These are phyloP conservation scores for Physocladia obscura DNA, from an alignment of 192 early-diverging fungal genomes.

Conservation along the genomic window DNA sequence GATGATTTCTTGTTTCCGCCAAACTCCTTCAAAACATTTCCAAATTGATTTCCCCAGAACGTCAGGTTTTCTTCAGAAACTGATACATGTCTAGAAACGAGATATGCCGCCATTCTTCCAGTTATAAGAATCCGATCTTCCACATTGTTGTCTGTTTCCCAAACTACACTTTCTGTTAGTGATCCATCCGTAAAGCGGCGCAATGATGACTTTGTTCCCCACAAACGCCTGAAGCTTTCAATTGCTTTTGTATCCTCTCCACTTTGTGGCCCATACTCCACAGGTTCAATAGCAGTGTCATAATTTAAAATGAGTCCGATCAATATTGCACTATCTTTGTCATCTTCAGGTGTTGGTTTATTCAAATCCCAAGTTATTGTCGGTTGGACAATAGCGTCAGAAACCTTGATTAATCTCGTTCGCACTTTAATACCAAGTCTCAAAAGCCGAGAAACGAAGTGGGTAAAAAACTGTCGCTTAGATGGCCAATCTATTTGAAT, in stretches of 20 bases:
- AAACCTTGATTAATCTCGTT: constrained; percentile 27
- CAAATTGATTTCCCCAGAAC: constrained; percentile 71
- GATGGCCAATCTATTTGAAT: constrained; percentile 41
- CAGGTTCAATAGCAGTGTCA: constrained; percentile 65
- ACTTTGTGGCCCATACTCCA: constrained; percentile 79
- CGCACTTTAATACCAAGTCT: constrained; percentile 42
- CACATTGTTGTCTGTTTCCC: constrained; percentile 48
- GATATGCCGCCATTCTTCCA: constrained; percentile 73
- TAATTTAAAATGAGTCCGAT: constrained; percentile 75
- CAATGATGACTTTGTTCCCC: constrained; percentile 88
- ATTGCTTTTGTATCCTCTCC: constrained; percentile 66
- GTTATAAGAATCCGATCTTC: constrained; percentile 74
- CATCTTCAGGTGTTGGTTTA: constrained; percentile 30
- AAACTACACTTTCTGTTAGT: constrained; percentile 88
- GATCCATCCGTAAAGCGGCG: constrained; percentile 93
- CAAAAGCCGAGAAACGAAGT: constrained; percentile 37
- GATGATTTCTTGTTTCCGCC: constrained; percentile 21
- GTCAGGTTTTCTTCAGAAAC: constrained; percentile 32
- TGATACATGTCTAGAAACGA: constrained; percentile 76
- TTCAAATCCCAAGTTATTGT: constrained; percentile 10
- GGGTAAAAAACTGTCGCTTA: constrained; percentile 31
- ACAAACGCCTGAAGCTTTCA: constrained; percentile 71
- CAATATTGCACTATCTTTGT: constrained; percentile 27
- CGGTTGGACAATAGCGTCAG: constrained; percentile 3
- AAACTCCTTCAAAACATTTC: constrained; percentile 58